A percentile compares a stretch with the other conserved stretches of the same genome.
These are phyloP conservation scores for Rhynchospora tenuis DNA, from an alignment of 176 grass and related monocot species.

Conservation along the genomic window DNA sequence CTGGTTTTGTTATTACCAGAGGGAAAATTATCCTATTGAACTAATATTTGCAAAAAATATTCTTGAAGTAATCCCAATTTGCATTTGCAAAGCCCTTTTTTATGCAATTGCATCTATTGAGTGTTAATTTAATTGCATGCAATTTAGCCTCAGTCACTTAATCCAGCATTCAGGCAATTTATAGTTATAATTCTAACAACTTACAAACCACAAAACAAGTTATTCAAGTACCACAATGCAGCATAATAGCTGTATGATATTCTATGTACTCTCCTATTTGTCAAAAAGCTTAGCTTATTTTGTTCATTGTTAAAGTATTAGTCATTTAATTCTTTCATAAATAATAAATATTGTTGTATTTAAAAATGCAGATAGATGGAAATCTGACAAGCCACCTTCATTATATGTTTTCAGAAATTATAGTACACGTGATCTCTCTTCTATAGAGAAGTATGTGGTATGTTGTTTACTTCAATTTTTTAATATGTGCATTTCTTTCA, in stretches of 20 bases:
- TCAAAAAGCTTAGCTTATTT: background rate
- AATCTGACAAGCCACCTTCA: slow-evolving; percentile 58
- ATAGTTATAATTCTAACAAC: background rate
- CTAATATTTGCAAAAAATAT: background rate
- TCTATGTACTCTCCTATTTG: no score
- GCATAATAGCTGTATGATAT: background rate
- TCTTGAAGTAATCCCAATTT: background rate
- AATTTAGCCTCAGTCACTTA: background rate
- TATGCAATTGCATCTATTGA: background rate
- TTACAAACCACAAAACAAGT: background rate
- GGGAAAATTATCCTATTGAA: background rate
- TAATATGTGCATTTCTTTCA: background rate
- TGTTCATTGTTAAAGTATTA: background rate
- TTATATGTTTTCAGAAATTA: slow-evolving; percentile 93
- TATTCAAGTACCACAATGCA: background rate
- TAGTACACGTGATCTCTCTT: slow-evolving; percentile 81
- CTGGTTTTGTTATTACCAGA: background rate
- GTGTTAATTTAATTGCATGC: background rate
- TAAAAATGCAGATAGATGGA: slow-evolving; percentile 61
- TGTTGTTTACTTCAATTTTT: slow-evolving; percentile 12
- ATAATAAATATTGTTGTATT: background rate
- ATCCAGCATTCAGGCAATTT: background rate
- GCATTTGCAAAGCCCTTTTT: background rate
- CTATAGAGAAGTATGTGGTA: slow-evolving; percentile 98
- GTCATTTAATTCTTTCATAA: background rate